Base-by-base conservation (phyloP, 306 rosid species). In the Carpinus viminea region DNA sequence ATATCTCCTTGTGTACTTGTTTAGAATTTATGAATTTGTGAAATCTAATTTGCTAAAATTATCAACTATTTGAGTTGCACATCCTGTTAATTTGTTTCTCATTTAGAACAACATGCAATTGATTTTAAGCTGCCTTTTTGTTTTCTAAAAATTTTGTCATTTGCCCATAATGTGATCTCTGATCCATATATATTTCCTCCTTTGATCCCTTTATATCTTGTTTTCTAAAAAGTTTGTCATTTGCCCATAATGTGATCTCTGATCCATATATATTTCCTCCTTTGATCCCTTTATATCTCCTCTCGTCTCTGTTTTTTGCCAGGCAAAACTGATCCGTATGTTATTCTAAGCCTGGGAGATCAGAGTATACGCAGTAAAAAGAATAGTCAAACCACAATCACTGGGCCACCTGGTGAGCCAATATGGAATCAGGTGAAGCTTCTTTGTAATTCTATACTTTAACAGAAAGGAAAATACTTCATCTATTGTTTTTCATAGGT, bases 271-370 rank as follows among this genome's bases (percentile, higher is more conserved):
- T 50, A 20, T 50, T 12, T 57, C 52, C 41, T 64, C 55, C 43
- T 62, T 53, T 71, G 60, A 8, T 36, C 69, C 51, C 50, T 66
- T 66, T 36, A 36, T 54, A 15, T 72, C 41, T 51, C 55, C 17
- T 41, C 16, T 75, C 72, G 70, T 31, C 72, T 74, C 34, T 47
- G 0, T 55, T 17, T 43, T 55, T 80, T 88, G 70, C 31, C 87
- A 96, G 99, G 97, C 53, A 96, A 96, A 86, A 96, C 99, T 16
- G 99, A 96, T 85, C 99, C 99, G 7, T 96, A 87, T 74, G 99
- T 96, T 71, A 81, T 79, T 85, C 88, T 96, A 72, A 84, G 81
- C 90, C 88, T 96, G 45, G 99, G 97, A 41, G 88, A 93, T 83
- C 99, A 96, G 86, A 78, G 50, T 70, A 93, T 96, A 83, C 91